A percentile compares a stretch with the other conserved stretches of the same genome.
These are phyloP conservation scores for Epichloe elymi DNA, from an alignment of 2,329 filamentous ascomycete genomes.

Conservation along the genomic window DNA sequence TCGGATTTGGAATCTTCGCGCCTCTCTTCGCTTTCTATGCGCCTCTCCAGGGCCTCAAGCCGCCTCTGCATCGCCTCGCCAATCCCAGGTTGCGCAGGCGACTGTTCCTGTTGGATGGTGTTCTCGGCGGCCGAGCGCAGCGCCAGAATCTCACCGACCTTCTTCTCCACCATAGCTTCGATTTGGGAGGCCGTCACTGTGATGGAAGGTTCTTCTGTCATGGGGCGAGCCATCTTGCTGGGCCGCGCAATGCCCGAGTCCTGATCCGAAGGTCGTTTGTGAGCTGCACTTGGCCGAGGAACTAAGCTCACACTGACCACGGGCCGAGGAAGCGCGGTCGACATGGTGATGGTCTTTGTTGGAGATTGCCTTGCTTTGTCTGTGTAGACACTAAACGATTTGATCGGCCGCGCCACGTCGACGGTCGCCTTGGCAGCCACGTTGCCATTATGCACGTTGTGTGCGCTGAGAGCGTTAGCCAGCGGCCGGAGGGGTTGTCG, in stretches of 20 bases:
- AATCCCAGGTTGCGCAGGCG: constrained; percentile 34
- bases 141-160: constrained; percentile 79
- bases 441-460: constrained; percentile 56
- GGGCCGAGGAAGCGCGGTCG: constrained; percentile 21
- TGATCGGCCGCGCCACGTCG: constrained; percentile 56
- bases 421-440: constrained; percentile 25
- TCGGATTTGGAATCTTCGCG: constrained; percentile 63
- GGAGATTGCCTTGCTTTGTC: constrained; percentile 44
- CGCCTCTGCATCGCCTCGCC: constrained; percentile 69
- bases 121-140: constrained; percentile 44
- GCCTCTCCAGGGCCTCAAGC: constrained; percentile 71
- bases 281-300: constrained; percentile 6
- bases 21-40: constrained; percentile 54
- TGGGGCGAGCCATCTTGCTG: constrained; percentile 32
- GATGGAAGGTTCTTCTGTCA: constrained; percentile 18
- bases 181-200: constrained; percentile 61
- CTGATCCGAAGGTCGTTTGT: constrained; percentile 32
- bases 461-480: constrained; percentile 60
- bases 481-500: constrained; percentile 73
- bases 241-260: constrained; percentile 27
- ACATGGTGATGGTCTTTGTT: constrained; percentile 2
- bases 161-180: constrained; percentile 83
- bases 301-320: constrained; percentile 15
- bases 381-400: constrained; percentile 77
- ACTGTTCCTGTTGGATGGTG: constrained; percentile 19